These are phyloP conservation scores for Marchantia paleacea DNA, from an alignment of 225 moss, liverwort and hornwort genomes.

Conservation along the genomic window DNA sequence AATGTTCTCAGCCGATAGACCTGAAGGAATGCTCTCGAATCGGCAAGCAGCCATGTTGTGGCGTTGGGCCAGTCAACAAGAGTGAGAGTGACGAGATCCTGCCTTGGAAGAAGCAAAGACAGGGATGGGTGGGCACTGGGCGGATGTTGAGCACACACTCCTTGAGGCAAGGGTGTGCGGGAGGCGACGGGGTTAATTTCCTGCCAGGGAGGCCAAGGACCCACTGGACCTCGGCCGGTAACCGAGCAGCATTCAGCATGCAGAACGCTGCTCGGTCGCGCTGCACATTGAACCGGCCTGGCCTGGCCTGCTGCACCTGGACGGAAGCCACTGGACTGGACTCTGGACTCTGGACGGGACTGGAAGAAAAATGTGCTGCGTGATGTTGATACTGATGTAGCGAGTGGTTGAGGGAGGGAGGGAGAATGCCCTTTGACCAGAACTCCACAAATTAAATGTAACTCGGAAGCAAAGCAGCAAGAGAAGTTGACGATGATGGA, in stretches of 20 bases:
- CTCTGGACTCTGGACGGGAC: neutral
- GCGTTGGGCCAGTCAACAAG: neutral
- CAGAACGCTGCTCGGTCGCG: neutral
- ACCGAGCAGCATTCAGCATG: neutral
- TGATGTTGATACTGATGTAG: no score
- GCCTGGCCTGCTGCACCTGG: neutral
- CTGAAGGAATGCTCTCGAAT: neutral
- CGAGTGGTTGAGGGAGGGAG: no score
- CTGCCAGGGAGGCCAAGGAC: neutral
- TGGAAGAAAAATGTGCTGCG: no score
- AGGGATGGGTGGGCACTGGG: no score
- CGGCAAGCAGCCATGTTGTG: neutral
- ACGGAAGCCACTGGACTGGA: neutral
- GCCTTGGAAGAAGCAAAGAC: no score
- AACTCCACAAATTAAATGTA: no score
- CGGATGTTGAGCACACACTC: no score
- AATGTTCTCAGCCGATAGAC: neutral
- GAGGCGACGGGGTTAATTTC: neutral
- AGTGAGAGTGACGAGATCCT: conserved; percentile 9
- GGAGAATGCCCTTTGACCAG: no score
- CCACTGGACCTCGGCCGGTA: conserved; percentile 3
- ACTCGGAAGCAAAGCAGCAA: no score
- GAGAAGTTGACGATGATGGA: no score
- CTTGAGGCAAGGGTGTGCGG: no score
- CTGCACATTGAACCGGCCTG: no score